These are phyloP conservation scores for Metarhizium anisopliae DNA, from an alignment of 2,329 filamentous ascomycete genomes.

Conservation along the genomic window DNA sequence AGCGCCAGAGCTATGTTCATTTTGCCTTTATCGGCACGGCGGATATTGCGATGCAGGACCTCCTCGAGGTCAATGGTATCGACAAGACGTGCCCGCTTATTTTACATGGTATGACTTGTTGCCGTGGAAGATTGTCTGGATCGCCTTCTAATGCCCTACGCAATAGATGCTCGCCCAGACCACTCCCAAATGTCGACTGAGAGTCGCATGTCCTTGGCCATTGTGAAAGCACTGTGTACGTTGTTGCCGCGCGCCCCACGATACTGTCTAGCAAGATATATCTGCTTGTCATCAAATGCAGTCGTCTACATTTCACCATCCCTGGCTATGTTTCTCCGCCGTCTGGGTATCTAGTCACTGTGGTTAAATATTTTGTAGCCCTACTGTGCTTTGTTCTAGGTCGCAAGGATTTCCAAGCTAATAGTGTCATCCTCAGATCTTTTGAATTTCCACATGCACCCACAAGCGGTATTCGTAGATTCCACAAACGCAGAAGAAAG, in stretches of 20 bases:
- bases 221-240: conserved; percentile 55
- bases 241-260: neutral
- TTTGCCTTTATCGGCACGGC: conserved; percentile 70
- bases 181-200: conserved; percentile 61
- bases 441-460: conserved; percentile 65
- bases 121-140: neutral
- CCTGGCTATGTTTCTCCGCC: neutral
- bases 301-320: neutral
- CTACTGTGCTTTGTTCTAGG: neutral
- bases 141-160: conserved; percentile 10
- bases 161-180: conserved; percentile 66
- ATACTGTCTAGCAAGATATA: neutral
- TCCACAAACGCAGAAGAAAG: conserved; percentile 55
- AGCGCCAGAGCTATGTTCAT: conserved; percentile 67
- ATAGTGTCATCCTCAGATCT: conserved; percentile 34
- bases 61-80: conserved; percentile 75
- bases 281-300: neutral
- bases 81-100: conserved; percentile 57
- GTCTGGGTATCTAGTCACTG: neutral
- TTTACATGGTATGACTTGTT: conserved; percentile 37
- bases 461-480: conserved; percentile 69
- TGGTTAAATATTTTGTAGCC: neutral
- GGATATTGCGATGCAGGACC: conserved; percentile 56
- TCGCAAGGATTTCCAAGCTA: neutral
- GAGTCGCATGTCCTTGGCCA: conserved; percentile 55